phyloP scores from a whole-genome alignment of 345 rosid species.

The Carallia brachiata region DNA sequence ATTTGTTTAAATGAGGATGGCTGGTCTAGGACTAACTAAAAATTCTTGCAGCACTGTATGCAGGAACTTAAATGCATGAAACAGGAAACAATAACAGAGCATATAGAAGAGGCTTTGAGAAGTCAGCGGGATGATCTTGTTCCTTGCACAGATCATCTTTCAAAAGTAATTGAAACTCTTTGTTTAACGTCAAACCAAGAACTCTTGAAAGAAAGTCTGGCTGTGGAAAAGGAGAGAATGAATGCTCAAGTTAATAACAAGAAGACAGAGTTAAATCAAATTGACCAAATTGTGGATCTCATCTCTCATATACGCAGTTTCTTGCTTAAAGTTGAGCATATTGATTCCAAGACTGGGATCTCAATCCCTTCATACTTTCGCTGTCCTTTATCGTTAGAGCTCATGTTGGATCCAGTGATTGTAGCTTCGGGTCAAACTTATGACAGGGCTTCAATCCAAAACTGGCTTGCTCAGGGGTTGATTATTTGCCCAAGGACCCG shows the following conservation, averaged over 20 bases:
- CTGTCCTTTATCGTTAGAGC: conserved; percentile 84
- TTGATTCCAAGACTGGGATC: conserved; percentile 56
- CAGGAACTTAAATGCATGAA: conserved; percentile 55
- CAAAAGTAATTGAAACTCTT: conserved; percentile 51
- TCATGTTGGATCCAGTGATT: conserved; percentile 90
- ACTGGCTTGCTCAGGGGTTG: conserved; percentile 80
- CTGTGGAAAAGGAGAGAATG: conserved; percentile 76
- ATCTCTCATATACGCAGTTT: conserved; percentile 59
- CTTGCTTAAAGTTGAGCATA: conserved; percentile 54
- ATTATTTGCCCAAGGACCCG: conserved; percentile 84
- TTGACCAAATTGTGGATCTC: conserved; percentile 49
- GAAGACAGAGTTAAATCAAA: conserved; percentile 40
- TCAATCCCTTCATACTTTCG: conserved; percentile 72
- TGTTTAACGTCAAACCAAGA: conserved; percentile 63
- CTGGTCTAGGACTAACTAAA: conserved; percentile 24
- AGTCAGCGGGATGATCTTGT: conserved; percentile 44
- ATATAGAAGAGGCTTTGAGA: conserved; percentile 49
- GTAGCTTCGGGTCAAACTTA: conserved; percentile 96
- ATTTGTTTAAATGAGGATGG: conserved; percentile 3
- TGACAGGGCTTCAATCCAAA: conserved; percentile 82
- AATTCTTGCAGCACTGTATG: conserved; percentile 53
- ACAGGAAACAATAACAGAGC: conserved; percentile 44
- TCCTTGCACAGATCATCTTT: conserved; percentile 45
- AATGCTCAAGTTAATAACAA: conserved; percentile 33
- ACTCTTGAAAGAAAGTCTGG: conserved; percentile 71